Base-by-base conservation (phyloP, 2,329 filamentous ascomycete genomes). In the Fusarium sp. region DNA sequence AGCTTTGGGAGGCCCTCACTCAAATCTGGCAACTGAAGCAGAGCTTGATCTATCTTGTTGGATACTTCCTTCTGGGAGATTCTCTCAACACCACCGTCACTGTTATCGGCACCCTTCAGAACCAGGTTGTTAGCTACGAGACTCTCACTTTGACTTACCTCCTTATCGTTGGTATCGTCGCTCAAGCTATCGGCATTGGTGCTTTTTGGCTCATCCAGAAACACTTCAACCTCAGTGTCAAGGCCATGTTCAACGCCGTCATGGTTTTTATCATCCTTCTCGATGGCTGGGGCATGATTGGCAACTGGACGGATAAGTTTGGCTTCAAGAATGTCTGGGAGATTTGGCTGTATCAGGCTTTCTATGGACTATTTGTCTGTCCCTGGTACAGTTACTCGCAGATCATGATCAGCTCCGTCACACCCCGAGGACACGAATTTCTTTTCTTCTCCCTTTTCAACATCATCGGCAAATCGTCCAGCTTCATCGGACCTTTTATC, bases 381-480 rank as follows among this genome's bases (percentile, higher is more conserved):
- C 90, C 91, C 0, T 93, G 90, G 90, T 93, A 92, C 80, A 90
- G 88, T 54, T 93, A 93, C 80, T 89, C 87, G 0, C 91, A 93
- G 78, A 92, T 91, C 75, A 91, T 93, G 87, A 93, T 93, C 73
- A 90, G 87, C 6, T 91, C 92, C 74, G 90, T 93, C 5, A 92
- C 90, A 0, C 91, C 91, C 0, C 85, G 89, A 11, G 91, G 91
- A 42, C 90, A 92, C 76, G 91, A 93, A 73, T 92, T 92, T 75
- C 82, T 93, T 17, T 93, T 93, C 84, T 93, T 93, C 85, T 88
- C 86, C 53, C 81, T 93, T 3, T 93, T 93, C 81, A 90, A 87
- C 70, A 91, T 93, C 75, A 88, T 92, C 35, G 90, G 91, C 50
- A 93, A 93, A 81, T 91, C 90, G 0, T 90, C 87, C 13, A 89